These are phyloP conservation scores for Eutreptiella sp. DNA, from an alignment of 208 protist genomes.

Conservation along the genomic window DNA sequence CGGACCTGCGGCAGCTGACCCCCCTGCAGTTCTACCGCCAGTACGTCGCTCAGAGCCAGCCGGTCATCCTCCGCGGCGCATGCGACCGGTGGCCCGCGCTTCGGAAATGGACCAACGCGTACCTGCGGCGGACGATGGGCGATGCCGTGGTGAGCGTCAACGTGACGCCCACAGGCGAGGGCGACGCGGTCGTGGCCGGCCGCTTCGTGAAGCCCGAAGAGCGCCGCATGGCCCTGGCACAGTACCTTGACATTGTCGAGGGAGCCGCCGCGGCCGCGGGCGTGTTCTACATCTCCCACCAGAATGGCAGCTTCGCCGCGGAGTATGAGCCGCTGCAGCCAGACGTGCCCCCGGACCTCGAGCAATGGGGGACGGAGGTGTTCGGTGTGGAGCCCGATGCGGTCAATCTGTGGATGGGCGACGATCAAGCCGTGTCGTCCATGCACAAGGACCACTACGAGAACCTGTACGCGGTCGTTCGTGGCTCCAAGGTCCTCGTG, in stretches of 20 bases:
- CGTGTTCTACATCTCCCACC: constrained; percentile 73
- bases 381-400: constrained; percentile 58
- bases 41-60: constrained; percentile 67
- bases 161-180: constrained; percentile 79
- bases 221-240: neutral
- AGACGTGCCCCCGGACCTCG: constrained; percentile 50
- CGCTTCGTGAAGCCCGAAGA: constrained; percentile 38
- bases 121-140: neutral
- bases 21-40: constrained; percentile 70
- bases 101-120: neutral
- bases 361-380: constrained; percentile 57
- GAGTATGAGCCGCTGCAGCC: constrained; percentile 61
- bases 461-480: constrained; percentile 78
- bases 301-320: constrained; percentile 75
- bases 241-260: neutral
- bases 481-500: constrained; percentile 69
- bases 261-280: constrained; percentile 13
- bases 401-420: constrained; percentile 79
- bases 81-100: constrained; percentile 27
- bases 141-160: constrained; percentile 56
- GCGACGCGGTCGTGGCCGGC: constrained; percentile 72
- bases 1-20: no score
- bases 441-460: constrained; percentile 83
- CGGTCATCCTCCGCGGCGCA: constrained; percentile 64
- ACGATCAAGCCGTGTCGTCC: constrained; percentile 60